Evolutionary conservation across 1,284 basidiomycete species (phyloP).

Genomic region (Cutaneotrichosporon sp.): DNA sequence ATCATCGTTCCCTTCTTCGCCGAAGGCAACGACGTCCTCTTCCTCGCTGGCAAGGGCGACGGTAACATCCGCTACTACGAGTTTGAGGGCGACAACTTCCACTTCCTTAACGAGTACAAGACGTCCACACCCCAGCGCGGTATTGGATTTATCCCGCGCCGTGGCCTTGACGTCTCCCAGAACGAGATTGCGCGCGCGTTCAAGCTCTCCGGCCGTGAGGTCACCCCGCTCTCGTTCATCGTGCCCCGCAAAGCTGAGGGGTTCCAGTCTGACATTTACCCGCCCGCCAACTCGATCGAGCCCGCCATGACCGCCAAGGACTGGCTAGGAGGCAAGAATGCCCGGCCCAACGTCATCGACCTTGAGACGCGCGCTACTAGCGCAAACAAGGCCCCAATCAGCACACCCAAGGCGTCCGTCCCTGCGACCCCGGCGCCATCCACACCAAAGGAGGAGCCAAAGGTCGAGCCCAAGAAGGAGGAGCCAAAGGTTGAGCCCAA

Average conservation of each 20-base stretch:
- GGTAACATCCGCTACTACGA: constrained; percentile 96
- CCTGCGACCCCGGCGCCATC: background rate
- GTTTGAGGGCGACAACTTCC: constrained; percentile 78
- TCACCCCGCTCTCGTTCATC: constrained; percentile 89
- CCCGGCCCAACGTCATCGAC: constrained; percentile 60
- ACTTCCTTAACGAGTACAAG: constrained; percentile 79
- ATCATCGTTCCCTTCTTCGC: constrained; percentile 97
- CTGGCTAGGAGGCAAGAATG: constrained; percentile 77
- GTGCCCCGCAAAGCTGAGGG: constrained; percentile 69
- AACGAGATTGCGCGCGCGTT: constrained; percentile 95
- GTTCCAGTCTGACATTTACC: constrained; percentile 65
- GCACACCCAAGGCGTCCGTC: constrained; percentile 29
- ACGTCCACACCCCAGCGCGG: constrained; percentile 81
- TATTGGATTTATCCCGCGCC: constrained; percentile 90
- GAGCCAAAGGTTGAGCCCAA: constrained; percentile 15
- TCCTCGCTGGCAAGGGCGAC: constrained; percentile 75
- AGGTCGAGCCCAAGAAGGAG: constrained; percentile 15
- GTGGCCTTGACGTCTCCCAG: constrained; percentile 77
- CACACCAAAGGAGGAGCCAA: constrained; percentile 1
- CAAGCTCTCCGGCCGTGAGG: constrained; percentile 69
- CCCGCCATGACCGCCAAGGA: constrained; percentile 74
- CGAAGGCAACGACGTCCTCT: constrained; percentile 83
- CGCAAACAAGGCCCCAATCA: constrained; percentile 45
- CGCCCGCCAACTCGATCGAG: constrained; percentile 75
- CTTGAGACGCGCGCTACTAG: constrained; percentile 49